phyloP scores from a whole-genome alignment of 306 rosid genomes.

The Hippophae tibetana region DNA sequence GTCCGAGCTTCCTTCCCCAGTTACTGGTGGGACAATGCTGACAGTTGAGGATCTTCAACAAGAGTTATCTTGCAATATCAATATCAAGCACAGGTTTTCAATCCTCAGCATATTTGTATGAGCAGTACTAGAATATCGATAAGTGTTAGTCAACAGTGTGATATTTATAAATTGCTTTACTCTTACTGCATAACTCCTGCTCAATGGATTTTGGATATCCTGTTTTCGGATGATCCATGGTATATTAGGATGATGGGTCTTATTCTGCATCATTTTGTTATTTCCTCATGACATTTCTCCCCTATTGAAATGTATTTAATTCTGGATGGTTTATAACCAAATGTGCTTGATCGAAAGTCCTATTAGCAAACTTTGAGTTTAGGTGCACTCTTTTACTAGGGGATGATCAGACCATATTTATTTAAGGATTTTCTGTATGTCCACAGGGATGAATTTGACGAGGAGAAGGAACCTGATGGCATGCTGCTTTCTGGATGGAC shows the following conservation, averaged over 20 bases:
- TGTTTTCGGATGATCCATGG: too few relatives aligned
- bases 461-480: constrained; percentile 96
- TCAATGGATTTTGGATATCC: too few relatives aligned
- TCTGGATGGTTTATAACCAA: too few relatives aligned
- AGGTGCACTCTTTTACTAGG: too few relatives aligned
- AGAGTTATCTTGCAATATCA: constrained; percentile 73
- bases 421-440: constrained; percentile 5
- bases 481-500: constrained; percentile 91
- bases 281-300: too few relatives aligned
- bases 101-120: not conserved
- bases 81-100: constrained; percentile 82
- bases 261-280: too few relatives aligned
- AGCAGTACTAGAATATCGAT: not conserved
- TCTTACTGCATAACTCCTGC: too few relatives aligned
- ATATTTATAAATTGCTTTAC: too few relatives aligned
- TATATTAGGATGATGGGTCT: too few relatives aligned
- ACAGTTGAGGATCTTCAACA: constrained; percentile 81
- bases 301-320: too few relatives aligned
- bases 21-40: constrained; percentile 67
- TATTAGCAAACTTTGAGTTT: not conserved
- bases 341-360: not conserved
- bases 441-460: constrained; percentile 85
- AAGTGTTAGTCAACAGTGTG: too few relatives aligned
- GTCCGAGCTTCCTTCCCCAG: constrained; percentile 75
- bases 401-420: not conserved